Base-by-base conservation (phyloP, 2,329 filamentous ascomycete genomes). In the Stemphylium vesicarium region DNA sequence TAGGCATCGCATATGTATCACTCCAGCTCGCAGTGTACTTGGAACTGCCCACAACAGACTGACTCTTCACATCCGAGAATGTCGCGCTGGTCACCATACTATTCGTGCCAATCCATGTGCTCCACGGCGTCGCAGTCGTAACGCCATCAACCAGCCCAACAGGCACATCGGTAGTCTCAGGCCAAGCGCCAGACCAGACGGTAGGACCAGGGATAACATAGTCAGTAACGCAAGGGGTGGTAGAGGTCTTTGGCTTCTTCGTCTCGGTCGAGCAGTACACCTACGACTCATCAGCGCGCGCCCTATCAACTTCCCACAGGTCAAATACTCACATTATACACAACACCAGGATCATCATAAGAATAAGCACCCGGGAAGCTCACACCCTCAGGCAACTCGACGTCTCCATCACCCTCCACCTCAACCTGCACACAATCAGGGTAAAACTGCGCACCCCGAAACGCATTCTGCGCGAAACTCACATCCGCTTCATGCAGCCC, bases 281-380 rank as follows among this genome's bases (percentile, higher is more conserved):
- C 71, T 73, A 39, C 2, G 2, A 6, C 16, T 2, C 6, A 1
- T 46, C 4, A 41, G 31, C 13, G 6, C 2, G 6, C 12, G 13
- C 15, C 3, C n/a, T 3, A 2, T 13, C 18, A 22, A 18, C 5
- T 29, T 18, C 38, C 4, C 9, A 1, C 9, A 32, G 15, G 10
- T 10, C 20, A 38, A 31, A 10, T 51, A 50, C 63, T 31, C 60
- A 75, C 73, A 48, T 77, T 69, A 47, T 75, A 71, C 4, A 77
- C 70, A 16, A 76, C 68, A 1, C 73, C 68, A 1, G 75, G 73
- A 37, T 74, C 71, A 6, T 69, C 62, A 31, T 73, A 73, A 32
- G 66, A 62, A 60, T 78, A 79, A 18, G 69, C 74, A 12, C 75
- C 73, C 24, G 79, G 76, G 64, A 82, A 80, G 62, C 79, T 75